A percentile compares a stretch with the other conserved stretches of the same genome.
Conservation (phyloP, 2,329 filamentous ascomycete species). For the Huntiella decipiens region DNA sequence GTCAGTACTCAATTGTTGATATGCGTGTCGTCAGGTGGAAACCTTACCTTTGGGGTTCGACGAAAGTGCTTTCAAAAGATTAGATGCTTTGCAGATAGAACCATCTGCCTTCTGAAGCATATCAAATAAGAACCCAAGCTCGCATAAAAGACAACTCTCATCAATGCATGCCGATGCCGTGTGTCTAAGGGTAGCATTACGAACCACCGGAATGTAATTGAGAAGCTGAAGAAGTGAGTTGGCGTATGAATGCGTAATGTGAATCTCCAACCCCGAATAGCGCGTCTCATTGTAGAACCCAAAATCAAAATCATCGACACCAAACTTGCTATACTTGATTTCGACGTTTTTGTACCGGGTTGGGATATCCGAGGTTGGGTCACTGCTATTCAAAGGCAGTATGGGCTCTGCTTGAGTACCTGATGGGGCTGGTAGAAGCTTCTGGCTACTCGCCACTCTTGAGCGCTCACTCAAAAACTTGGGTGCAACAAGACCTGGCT, state of each 20-base stretch:
- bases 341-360: conserved; percentile 85
- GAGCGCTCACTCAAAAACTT: conserved; percentile 93
- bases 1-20: background rate
- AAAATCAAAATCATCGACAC: conserved; percentile 98
- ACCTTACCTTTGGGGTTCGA: conserved; percentile 52
- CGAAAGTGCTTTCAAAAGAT: conserved; percentile 77
- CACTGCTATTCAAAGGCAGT: background rate
- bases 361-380: conserved; percentile 54
- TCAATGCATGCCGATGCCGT: conserved; percentile 67
- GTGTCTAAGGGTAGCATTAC: conserved; percentile 77
- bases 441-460: conserved; percentile 37
- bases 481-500: conserved; percentile 49
- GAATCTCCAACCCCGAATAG: conserved; percentile 84
- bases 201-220: conserved; percentile 71
- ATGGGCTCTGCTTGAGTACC: background rate
- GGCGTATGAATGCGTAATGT: conserved; percentile 91
- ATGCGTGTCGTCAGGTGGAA: background rate
- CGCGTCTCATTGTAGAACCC: conserved; percentile 86
- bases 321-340: conserved; percentile 98
- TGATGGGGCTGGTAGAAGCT: conserved; percentile 21
- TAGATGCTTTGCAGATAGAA: conserved; percentile 89
- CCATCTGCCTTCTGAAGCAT: conserved; percentile 95
- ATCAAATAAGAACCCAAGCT: conserved; percentile 87
- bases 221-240: conserved; percentile 83
- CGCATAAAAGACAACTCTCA: conserved; percentile 75